phyloP scores from a whole-genome alignment of 306 rosid species.

The Lathyrus tuberosus region DNA sequence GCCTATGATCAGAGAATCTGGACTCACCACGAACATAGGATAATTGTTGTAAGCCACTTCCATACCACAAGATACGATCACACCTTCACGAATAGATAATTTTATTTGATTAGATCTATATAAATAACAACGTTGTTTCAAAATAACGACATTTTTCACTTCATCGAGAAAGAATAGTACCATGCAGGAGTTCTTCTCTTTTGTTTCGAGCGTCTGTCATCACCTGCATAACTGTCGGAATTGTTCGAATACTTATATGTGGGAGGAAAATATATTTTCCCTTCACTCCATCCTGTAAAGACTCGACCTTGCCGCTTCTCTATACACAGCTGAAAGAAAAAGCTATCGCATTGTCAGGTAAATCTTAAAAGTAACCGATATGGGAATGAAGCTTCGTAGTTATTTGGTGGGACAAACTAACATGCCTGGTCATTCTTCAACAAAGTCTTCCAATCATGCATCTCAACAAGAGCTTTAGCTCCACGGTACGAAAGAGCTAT shows the following conservation, averaged over 20 bases:
- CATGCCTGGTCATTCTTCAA: constrained; percentile 93
- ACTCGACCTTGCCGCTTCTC: constrained; percentile 78
- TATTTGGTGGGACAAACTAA: constrained; percentile 30
- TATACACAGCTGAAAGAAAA: constrained; percentile 71
- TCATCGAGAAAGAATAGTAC: constrained; percentile 46
- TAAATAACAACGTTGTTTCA: constrained; percentile 16
- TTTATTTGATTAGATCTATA: constrained; percentile 29
- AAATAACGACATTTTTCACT: constrained; percentile 9
- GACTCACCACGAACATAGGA: constrained; percentile 97
- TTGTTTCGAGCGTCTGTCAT: constrained; percentile 72
- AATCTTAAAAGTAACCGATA: constrained; percentile 22
- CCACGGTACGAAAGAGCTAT: constrained; percentile 83
- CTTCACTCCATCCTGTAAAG: constrained; percentile 91
- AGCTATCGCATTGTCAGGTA: constrained; percentile 41
- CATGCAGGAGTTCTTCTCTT: constrained; percentile 99
- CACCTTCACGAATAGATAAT: constrained; percentile 68
- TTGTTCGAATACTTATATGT: constrained; percentile 96
- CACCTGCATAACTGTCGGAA: constrained; percentile 95
- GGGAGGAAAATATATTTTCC: constrained; percentile 95
- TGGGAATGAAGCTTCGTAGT: constrained; percentile 9
- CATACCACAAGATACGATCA: constrained; percentile 92
- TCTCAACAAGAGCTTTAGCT: constrained; percentile 91
- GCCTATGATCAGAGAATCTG: constrained; percentile 95
- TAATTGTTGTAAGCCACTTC: constrained; percentile 81
- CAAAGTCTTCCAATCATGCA: constrained; percentile 87